phyloP scores from a whole-genome alignment of 306 rosid species.

The Medicago arabica region DNA sequence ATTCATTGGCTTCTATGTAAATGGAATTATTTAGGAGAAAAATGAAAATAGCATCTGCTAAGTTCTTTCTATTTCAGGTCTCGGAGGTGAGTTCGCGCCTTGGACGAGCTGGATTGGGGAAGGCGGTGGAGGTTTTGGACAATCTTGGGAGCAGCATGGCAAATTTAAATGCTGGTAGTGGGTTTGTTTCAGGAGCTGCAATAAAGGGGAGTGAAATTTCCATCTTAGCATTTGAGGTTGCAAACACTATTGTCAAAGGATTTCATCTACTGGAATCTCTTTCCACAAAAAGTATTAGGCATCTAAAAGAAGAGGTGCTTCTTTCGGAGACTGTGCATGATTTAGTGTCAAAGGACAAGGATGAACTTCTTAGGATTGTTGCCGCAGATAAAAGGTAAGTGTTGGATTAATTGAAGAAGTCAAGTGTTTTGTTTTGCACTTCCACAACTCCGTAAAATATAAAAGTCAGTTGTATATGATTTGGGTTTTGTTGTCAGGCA shows the following conservation, averaged over 20 bases:
- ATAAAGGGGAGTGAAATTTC: slow-evolving; percentile 73
- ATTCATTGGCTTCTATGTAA: background rate
- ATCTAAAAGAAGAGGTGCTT: slow-evolving; percentile 69
- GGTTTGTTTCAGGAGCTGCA: slow-evolving; percentile 63
- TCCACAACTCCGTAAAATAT: background rate
- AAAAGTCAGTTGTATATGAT: slow-evolving; percentile 35
- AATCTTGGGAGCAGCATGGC: slow-evolving; percentile 89
- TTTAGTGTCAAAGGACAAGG: slow-evolving; percentile 69
- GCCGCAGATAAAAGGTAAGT: slow-evolving; percentile 77
- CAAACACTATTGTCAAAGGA: slow-evolving; percentile 81
- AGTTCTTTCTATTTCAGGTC: slow-evolving; percentile 57
- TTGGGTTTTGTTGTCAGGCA: slow-evolving; percentile 57
- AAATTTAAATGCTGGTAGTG: slow-evolving; percentile 66
- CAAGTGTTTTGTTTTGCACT: background rate
- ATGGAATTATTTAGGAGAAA: slow-evolving; percentile 30
- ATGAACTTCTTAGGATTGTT: slow-evolving; percentile 66
- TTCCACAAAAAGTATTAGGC: slow-evolving; percentile 55
- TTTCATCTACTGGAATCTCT: slow-evolving; percentile 73
- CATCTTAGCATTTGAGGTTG: slow-evolving; percentile 82
- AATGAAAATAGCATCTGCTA: slow-evolving; percentile 9
- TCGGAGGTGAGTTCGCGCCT: slow-evolving; percentile 74
- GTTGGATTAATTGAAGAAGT: slow-evolving; percentile 18
- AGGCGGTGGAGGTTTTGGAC: slow-evolving; percentile 82
- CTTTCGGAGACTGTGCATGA: slow-evolving; percentile 67
- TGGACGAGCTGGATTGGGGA: slow-evolving; percentile 66